A percentile compares a stretch with the other conserved stretches of the same genome.
These are phyloP conservation scores for Cryphonectria japonica DNA, from an alignment of 2,329 filamentous ascomycete genomes.

Conservation along the genomic window DNA sequence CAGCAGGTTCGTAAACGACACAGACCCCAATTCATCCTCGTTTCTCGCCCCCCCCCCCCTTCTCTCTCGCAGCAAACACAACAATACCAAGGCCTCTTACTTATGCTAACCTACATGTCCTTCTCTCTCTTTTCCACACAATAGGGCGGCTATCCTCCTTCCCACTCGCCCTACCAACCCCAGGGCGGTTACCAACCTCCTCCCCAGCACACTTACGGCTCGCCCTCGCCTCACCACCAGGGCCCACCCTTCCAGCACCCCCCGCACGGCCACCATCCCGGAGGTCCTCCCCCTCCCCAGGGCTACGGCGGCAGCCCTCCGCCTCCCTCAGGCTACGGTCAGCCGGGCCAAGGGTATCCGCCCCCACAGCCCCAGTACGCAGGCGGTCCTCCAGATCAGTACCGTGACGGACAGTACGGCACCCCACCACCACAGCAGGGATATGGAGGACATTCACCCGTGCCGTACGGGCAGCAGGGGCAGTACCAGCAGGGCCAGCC, in stretches of 20 bases:
- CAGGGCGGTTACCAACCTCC: slow-evolving; percentile 33
- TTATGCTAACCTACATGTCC: slow-evolving; percentile 29
- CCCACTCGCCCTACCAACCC: slow-evolving; percentile 24
- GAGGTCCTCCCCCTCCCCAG: slow-evolving; percentile 32
- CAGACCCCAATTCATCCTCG: neutral
- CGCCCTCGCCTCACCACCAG: slow-evolving; percentile 32
- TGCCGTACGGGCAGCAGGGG: neutral
- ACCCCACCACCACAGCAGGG: slow-evolving; percentile 28
- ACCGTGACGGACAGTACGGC: slow-evolving; percentile 17
- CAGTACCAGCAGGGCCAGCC: slow-evolving; percentile 18
- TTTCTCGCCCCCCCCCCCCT: neutral
- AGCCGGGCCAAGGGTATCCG: slow-evolving; percentile 8
- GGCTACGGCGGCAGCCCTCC: slow-evolving; percentile 31
- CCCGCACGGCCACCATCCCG: slow-evolving; percentile 39
- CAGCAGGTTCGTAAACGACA: slow-evolving; percentile 32
- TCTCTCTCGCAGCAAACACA: neutral
- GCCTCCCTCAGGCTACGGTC: slow-evolving; percentile 11
- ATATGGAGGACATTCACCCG: neutral
- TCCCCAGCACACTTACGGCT: slow-evolving; percentile 31
- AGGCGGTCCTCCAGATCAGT: slow-evolving; percentile 25
- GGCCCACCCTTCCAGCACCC: slow-evolving; percentile 12
- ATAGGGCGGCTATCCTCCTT: slow-evolving; percentile 22
- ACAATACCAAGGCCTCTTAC: neutral
- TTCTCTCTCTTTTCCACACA: slow-evolving; percentile 32
- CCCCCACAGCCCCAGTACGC: slow-evolving; percentile 35